phyloP scores from a whole-genome alignment of 805 yeast species.

The Candida montana region DNA sequence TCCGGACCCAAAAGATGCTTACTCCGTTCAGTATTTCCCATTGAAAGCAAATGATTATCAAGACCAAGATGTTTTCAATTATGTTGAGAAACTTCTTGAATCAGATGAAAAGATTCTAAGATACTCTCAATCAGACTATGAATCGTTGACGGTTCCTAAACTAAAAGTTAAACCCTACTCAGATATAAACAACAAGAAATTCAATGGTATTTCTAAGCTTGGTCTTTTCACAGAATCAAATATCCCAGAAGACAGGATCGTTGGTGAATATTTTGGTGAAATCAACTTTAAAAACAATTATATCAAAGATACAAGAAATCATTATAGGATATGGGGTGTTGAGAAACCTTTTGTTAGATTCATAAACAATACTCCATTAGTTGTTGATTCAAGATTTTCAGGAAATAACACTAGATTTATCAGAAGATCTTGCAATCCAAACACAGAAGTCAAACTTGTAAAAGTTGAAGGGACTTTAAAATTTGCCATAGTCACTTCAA shows the following conservation, averaged over 20 bases:
- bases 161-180: conserved; percentile 51
- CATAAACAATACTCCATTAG: conserved; percentile 55
- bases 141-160: conserved; percentile 25
- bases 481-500: conserved; percentile 52
- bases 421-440: conserved; percentile 72
- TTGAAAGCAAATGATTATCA: conserved; percentile 35
- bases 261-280: conserved; percentile 70
- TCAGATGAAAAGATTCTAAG: conserved; percentile 10
- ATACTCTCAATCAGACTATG: conserved; percentile 22
- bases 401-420: conserved; percentile 76
- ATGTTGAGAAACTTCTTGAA: conserved; percentile 34
- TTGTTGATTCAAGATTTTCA: conserved; percentile 69
- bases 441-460: conserved; percentile 56
- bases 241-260: conserved; percentile 42
- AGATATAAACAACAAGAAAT: conserved; percentile 51
- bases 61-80: conserved; percentile 37
- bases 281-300: conserved; percentile 62
- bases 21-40: conserved; percentile 29
- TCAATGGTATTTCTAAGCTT: conserved; percentile 59
- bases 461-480: conserved; percentile 35
- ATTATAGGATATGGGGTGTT: conserved; percentile 70
- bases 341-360: conserved; percentile 55
- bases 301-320: conserved; percentile 61
- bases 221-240: conserved; percentile 46
- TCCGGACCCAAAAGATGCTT: conserved; percentile 32